Percentiles rank a stretch among this genome's conserved stretches.
These are phyloP conservation scores for Endogone sp. DNA, from an alignment of 192 early-diverging fungal genomes.

Conservation along the genomic window DNA sequence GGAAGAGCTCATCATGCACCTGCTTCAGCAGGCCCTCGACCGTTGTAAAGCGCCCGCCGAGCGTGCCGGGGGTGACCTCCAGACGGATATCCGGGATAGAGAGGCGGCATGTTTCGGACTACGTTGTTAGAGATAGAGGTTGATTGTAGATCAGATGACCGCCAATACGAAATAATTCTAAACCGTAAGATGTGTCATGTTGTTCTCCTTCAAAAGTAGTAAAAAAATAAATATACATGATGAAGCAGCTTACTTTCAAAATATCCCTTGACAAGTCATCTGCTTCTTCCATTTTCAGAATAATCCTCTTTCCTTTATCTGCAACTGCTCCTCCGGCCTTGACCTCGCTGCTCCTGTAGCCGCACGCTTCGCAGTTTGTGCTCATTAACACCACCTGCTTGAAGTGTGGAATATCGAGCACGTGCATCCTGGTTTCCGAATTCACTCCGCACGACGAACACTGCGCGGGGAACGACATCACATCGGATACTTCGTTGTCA, in stretches of 20 bases:
- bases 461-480: slow-evolving; percentile 78
- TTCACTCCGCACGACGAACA: slow-evolving; percentile 79
- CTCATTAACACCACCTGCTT: slow-evolving; percentile 96
- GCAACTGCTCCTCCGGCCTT: slow-evolving; percentile 91
- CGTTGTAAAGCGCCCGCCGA: slow-evolving; percentile 95
- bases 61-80: slow-evolving; percentile 80
- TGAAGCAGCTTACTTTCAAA: slow-evolving; percentile 57
- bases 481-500: slow-evolving; percentile 62
- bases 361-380: slow-evolving; percentile 84
- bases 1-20: slow-evolving; percentile 80
- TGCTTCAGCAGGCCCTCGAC: slow-evolving; percentile 89
- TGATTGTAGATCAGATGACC: too few relatives aligned
- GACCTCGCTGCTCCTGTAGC: slow-evolving; percentile 95
- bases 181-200: too few relatives aligned
- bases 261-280: slow-evolving; percentile 93
- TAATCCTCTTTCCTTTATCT: slow-evolving; percentile 73
- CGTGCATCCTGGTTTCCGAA: slow-evolving; percentile 82
- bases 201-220: too few relatives aligned
- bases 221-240: neutral
- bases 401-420: slow-evolving; percentile 92
- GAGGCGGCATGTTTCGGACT: slow-evolving; percentile 90
- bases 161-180: too few relatives aligned
- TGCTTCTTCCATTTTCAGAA: slow-evolving; percentile 71
- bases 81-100: slow-evolving; percentile 86
- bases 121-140: neutral